Evolutionary conservation across 78 protist species (phyloP), one percentile per base, ranked within the genome.

Genomic region (Dictyostelium purpureum): DNA sequence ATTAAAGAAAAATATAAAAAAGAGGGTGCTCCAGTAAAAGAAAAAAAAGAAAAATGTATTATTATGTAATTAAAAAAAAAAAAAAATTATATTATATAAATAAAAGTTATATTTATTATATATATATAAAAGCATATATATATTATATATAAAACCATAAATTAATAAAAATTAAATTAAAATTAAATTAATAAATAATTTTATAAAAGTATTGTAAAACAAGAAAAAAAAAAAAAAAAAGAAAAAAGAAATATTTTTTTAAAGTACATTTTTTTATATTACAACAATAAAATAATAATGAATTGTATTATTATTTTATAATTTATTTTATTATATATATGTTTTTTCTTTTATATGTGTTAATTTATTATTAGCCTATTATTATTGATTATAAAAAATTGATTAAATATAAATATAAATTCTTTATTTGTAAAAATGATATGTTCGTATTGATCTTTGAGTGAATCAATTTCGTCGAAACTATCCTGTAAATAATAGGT

Each of bases 21-120:
- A 45, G 91, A 85, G 59, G 91, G 91, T 59, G 70, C 37, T 2
- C 91, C 91, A 73, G 63, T 70, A 26, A 85, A 85, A 73, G 91
- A 85, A 73, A 85, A 85, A 65, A 85, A 85, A 59, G 91, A 85
- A 56, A 70, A 59, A 73, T 85, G 91, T 85, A 85, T 85, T 40
- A 35, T 85, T 28, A 85, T 85, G 91, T 85, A 80, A 85, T 37
- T 31, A 61, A 28, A 31, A 61, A 26, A n/a, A n/a, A n/a, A n/a
- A n/a, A n/a, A n/a, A n/a, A n/a, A n/a, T n/a, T n/a, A n/a, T n/a
- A n/a, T n/a, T n/a, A n/a, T n/a, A n/a, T n/a, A n/a, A n/a, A n/a
- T n/a, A n/a, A n/a, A n/a, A n/a, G n/a, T n/a, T n/a, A n/a, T n/a
- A n/a, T n/a, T n/a, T n/a, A n/a, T n/a, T n/a, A n/a, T n/a, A n/a